Percentiles rank a stretch among this genome's conserved stretches.
These are phyloP conservation scores for Fusarium tricinctum DNA, from an alignment of 2,329 filamentous ascomycete genomes.

Conservation along the genomic window DNA sequence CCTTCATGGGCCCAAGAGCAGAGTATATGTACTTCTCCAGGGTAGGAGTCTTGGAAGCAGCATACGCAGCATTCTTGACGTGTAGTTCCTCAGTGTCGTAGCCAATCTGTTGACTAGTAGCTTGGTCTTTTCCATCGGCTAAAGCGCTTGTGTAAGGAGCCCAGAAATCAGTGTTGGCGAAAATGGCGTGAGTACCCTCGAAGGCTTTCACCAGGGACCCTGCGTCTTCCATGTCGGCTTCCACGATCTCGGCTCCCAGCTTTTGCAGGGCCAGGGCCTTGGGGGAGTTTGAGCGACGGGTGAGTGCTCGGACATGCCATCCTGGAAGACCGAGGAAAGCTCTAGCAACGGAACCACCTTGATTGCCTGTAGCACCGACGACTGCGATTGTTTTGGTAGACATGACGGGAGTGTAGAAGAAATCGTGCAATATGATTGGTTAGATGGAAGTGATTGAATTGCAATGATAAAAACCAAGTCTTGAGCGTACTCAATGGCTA, in stretches of 20 bases:
- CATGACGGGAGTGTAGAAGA: constrained; percentile 2
- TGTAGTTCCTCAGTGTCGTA: constrained; percentile 63
- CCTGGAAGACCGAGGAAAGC: constrained; percentile 55
- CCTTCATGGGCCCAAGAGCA: constrained; percentile 61
- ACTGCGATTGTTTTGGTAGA: constrained; percentile 55
- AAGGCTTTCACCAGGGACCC: constrained; percentile 58
- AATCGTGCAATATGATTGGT: background rate
- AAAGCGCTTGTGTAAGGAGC: constrained; percentile 58
- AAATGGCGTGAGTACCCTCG: constrained; percentile 61
- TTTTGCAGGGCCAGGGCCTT: constrained; percentile 57
- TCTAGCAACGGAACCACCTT: constrained; percentile 63
- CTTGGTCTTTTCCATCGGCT: constrained; percentile 53
- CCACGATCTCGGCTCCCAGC: constrained; percentile 59
- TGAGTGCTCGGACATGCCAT: constrained; percentile 62
- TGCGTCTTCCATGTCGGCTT: constrained; percentile 60
- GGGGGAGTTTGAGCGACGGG: constrained; percentile 58
- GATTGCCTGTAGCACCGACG: constrained; percentile 62
- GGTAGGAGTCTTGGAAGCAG: constrained; percentile 57
- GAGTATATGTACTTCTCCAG: constrained; percentile 65
- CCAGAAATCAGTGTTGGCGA: constrained; percentile 68
- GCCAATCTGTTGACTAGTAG: constrained; percentile 55
- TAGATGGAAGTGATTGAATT: background rate
- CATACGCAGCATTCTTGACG: constrained; percentile 67
- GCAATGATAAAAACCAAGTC: fast-evolving
- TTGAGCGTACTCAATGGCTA: fast-evolving